A percentile compares a stretch with the other conserved stretches of the same genome.
Conservation (phyloP, 2,329 filamentous ascomycete species). For the Dactylellina parvicollis region DNA sequence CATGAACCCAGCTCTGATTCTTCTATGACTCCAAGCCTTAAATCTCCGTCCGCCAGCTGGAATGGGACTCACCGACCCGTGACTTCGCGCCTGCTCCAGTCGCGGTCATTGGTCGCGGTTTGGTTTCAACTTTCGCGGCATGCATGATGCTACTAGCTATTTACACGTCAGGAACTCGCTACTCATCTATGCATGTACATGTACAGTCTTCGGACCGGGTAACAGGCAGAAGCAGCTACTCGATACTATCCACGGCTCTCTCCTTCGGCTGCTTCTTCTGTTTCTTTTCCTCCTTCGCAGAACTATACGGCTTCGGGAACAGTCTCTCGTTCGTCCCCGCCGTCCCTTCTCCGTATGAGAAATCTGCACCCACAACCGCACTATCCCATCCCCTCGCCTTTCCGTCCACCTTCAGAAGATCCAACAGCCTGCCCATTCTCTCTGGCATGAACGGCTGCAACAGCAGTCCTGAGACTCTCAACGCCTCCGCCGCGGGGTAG, state of each 20-base stretch:
- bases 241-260: not conserved
- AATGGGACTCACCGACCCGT: constrained; percentile 15
- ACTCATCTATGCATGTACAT: too few species aligned
- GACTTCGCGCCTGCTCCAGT: constrained; percentile 1
- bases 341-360: constrained; percentile 71
- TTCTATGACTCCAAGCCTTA: not conserved
- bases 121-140: not conserved
- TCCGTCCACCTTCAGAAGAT: constrained; percentile 76
- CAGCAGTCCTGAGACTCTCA: constrained; percentile 83
- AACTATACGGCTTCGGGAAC: constrained; percentile 19
- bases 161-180: too few species aligned
- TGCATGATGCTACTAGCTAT: not conserved
- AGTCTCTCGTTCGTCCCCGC: constrained; percentile 23
- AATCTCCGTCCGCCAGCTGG: constrained; percentile 1
- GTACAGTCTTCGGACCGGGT: too few species aligned
- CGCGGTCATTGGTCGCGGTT: not conserved
- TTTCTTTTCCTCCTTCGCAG: not conserved
- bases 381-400: constrained; percentile 72
- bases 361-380: constrained; percentile 72
- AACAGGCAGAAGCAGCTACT: too few species aligned
- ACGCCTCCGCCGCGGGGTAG: constrained; percentile 76
- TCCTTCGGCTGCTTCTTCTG: not conserved
- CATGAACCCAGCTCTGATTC: not conserved
- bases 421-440: constrained; percentile 77
- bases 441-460: constrained; percentile 90